A percentile compares a stretch with the other conserved stretches of the same genome.
These are phyloP conservation scores for Alternaria solani DNA, from an alignment of 2,329 filamentous ascomycete genomes.

Conservation along the genomic window DNA sequence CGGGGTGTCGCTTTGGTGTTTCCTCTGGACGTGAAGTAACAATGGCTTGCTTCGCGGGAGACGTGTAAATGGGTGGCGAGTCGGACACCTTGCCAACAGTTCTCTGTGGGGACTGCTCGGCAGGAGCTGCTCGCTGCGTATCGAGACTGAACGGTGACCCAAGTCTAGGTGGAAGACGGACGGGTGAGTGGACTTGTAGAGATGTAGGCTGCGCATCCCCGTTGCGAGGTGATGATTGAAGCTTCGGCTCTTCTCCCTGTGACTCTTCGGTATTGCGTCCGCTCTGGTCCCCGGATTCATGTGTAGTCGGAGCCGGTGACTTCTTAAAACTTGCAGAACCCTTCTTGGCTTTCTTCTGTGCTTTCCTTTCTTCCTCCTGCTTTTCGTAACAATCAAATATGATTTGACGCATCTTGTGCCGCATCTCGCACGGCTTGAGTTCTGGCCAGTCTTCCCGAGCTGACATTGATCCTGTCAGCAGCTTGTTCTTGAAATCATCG, in stretches of 20 bases:
- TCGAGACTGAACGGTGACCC: conserved; percentile 20
- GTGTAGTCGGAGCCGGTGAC: background rate
- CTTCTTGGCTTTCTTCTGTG: conserved; percentile 26
- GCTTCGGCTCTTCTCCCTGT: background rate
- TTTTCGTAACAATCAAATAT: conserved; percentile 70
- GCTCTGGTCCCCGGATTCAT: background rate
- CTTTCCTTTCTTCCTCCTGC: conserved; percentile 22
- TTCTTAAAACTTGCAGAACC: background rate
- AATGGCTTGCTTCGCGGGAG: background rate
- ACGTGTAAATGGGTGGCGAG: conserved; percentile 1
- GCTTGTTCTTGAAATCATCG: conserved; percentile 70
- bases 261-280: conserved; percentile 1
- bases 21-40: background rate
- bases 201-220: background rate
- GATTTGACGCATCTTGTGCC: conserved; percentile 70
- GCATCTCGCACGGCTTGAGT: conserved; percentile 65
- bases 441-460: conserved; percentile 63
- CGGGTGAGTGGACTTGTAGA: background rate
- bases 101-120: background rate
- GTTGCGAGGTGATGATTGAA: background rate
- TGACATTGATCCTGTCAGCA: conserved; percentile 72
- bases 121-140: background rate
- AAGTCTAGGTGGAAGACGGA: conserved; percentile 12
- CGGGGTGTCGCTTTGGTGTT: conserved; percentile 9
- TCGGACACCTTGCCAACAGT: conserved; percentile 4